Conservation (phyloP, 2,329 filamentous ascomycete genomes). For the Fusarium penzigii region DNA sequence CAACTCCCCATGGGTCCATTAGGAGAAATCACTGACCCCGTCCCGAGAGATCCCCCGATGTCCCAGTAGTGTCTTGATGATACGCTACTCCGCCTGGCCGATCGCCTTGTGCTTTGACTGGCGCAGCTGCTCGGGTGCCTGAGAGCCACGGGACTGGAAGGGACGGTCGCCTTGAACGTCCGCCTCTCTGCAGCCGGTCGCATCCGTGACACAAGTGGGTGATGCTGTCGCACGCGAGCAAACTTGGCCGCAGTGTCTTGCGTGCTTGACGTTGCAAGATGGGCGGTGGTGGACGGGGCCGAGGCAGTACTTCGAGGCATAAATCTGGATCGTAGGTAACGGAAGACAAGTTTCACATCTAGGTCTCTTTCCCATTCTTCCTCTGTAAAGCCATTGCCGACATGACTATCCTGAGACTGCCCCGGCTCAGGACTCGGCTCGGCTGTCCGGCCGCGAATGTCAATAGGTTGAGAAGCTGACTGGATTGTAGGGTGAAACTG, state of each 20-base stretch:
- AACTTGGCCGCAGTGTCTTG: slow-evolving; percentile 74
- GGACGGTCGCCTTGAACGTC: slow-evolving; percentile 56
- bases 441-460: slow-evolving; percentile 35
- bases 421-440: slow-evolving; percentile 22
- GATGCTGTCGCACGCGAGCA: slow-evolving; percentile 83
- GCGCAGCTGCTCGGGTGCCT: slow-evolving; percentile 71
- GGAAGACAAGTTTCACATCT: slow-evolving; percentile 89
- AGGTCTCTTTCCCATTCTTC: slow-evolving; percentile 95
- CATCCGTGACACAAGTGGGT: slow-evolving; percentile 72
- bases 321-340: slow-evolving; percentile 79
- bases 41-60: slow-evolving; percentile 77
- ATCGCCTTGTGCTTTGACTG: slow-evolving; percentile 81
- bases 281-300: slow-evolving; percentile 44
- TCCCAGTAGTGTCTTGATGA: slow-evolving; percentile 92
- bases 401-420: slow-evolving; percentile 25
- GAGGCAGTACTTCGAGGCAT: slow-evolving; percentile 49
- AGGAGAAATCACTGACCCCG: slow-evolving; percentile 68
- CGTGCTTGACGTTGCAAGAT: slow-evolving; percentile 50
- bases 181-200: slow-evolving; percentile 52
- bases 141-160: slow-evolving; percentile 48
- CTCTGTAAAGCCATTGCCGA: slow-evolving; percentile 52
- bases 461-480: slow-evolving; percentile 37
- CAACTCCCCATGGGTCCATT: slow-evolving; percentile 73
- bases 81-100: slow-evolving; percentile 64
- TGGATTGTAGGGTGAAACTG: slow-evolving; percentile 53